Evolutionary conservation across 2,329 filamentous ascomycete species (phyloP).

Genomic region (Stylonectria norvegica): DNA sequence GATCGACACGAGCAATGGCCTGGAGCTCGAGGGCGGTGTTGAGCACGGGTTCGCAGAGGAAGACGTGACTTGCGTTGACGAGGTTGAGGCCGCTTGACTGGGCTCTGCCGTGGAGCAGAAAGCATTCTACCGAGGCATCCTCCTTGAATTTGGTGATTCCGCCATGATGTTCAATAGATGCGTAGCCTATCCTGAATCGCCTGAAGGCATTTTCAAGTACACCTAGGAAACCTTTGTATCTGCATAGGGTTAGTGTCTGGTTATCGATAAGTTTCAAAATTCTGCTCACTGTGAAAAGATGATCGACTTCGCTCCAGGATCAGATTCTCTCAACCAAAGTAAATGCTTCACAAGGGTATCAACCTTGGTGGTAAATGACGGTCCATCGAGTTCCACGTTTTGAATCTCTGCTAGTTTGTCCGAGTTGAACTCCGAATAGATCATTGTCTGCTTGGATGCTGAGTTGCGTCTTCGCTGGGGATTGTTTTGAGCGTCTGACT

Average conservation of each 20-base stretch:
- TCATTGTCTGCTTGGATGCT: conserved; percentile 41
- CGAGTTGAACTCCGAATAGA: conserved; percentile 75
- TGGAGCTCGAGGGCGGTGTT: conserved; percentile 94
- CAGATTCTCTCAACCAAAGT: conserved; percentile 77
- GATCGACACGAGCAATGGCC: conserved; percentile 89
- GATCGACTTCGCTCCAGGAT: conserved; percentile 85
- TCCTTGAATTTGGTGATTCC: conserved; percentile 75
- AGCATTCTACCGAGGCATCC: conserved; percentile 72
- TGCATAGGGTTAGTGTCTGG: conserved; percentile 15
- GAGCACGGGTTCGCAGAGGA: conserved; percentile 88
- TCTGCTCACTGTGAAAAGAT: conserved; percentile 82
- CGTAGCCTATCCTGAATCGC: conserved; percentile 69
- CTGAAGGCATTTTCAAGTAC: conserved; percentile 69
- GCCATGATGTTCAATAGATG: conserved; percentile 63
- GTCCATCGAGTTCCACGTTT: conserved; percentile 67
- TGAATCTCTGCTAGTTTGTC: conserved; percentile 76
- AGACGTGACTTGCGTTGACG: conserved; percentile 89
- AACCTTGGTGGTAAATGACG: conserved; percentile 85
- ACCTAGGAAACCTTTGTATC: conserved; percentile 72
- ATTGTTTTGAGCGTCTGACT: conserved; percentile 7
- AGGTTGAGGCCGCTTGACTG: conserved; percentile 88
- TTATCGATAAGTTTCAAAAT: background rate
- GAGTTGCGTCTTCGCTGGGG: conserved; percentile 15
- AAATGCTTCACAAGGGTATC: conserved; percentile 80
- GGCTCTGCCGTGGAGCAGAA: conserved; percentile 83